Conservation (phyloP, 169 alveolate genomes). For the Plasmodium yoelii region DNA sequence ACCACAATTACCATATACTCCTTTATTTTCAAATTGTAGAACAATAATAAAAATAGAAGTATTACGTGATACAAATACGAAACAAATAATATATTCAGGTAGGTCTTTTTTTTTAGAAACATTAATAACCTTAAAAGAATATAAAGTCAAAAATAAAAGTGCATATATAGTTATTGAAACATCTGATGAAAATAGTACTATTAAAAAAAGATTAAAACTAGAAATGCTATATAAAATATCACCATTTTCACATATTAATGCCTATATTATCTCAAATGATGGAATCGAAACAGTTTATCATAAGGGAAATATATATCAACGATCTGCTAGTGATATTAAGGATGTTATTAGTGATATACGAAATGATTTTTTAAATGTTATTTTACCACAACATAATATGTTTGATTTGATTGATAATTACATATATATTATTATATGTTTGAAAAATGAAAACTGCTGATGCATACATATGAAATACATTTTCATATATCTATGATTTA, state of each 20-base stretch:
- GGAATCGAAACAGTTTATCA: conserved; percentile 68
- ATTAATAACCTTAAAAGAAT: conserved; percentile 58
- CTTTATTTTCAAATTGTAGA: conserved; percentile 48
- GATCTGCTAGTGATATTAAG: conserved; percentile 66
- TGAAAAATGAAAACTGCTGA: conserved; percentile 58
- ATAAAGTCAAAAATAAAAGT: conserved; percentile 58
- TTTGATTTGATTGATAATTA: conserved; percentile 58
- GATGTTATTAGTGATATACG: conserved; percentile 63
- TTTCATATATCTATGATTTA: no score
- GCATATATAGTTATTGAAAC: conserved; percentile 63
- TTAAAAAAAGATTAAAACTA: conserved; percentile 64
- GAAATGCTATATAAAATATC: conserved; percentile 57
- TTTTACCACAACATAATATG: conserved; percentile 55
- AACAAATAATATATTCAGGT: conserved; percentile 61
- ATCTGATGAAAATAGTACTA: conserved; percentile 47
- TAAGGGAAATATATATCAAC: conserved; percentile 58
- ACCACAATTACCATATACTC: conserved; percentile 40
- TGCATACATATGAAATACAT: no score
- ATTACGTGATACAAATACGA: conserved; percentile 54
- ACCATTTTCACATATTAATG: conserved; percentile 71
- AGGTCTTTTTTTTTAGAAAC: conserved; percentile 72
- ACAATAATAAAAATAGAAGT: conserved; percentile 68
- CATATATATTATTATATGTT: conserved; percentile 52
- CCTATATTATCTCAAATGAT: conserved; percentile 47
- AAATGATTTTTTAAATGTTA: conserved; percentile 50